Evolutionary conservation across 2,329 filamentous ascomycete species (phyloP), one percentile per base, ranked within the genome.

Genomic region (Nemania sp.): DNA sequence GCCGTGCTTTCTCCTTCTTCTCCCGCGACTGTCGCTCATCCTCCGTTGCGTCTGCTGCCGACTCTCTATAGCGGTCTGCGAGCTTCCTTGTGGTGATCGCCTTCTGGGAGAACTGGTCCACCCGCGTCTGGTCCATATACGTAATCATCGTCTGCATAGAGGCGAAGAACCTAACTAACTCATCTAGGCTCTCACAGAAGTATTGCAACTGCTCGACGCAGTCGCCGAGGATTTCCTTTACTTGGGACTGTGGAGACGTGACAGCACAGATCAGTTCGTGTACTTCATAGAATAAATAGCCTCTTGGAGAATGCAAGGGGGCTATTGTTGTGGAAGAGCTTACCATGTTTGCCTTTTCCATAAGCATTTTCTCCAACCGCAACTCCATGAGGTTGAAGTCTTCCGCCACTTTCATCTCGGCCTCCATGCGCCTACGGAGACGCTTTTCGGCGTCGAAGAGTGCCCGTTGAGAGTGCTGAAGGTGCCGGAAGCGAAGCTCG

Each of bases 101-200:
- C 15, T 26, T 62, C 35, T 24, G 18, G 3, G 59, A 41, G 35
- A 62, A 62, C 4, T 15, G 47, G 18, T 54, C 29, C 5, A 62
- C 59, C 15, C 51, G n/a, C 11, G 51, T n/a, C 32, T 54, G 49
- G 15, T 62, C 59, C 59, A 62, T 62, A 49, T 54, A 13, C 2
- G n/a, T 22, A 10, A 62, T 43, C 10, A 62, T 27, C 8, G n/a
- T 29, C 38, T 62, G 59, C 59, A 62, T 27, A 10, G 15, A 7
- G 32, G 47, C 24, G 49, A 62, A 62, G 59, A 62, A 62, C 7
- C 4, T 13, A 1, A 24, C 49, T 2, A 62, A 35, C 18, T 62
- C 59, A 49, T 62, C 51, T 5, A 62, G 49, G 11, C 54, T 62
- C n/a, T 62, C 59, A 49, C 59, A 62, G 24, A 62, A 62, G 20